These are phyloP conservation scores for Solanum raphanifolium DNA, from an alignment of 257 asterid species.

Conservation along the genomic window DNA sequence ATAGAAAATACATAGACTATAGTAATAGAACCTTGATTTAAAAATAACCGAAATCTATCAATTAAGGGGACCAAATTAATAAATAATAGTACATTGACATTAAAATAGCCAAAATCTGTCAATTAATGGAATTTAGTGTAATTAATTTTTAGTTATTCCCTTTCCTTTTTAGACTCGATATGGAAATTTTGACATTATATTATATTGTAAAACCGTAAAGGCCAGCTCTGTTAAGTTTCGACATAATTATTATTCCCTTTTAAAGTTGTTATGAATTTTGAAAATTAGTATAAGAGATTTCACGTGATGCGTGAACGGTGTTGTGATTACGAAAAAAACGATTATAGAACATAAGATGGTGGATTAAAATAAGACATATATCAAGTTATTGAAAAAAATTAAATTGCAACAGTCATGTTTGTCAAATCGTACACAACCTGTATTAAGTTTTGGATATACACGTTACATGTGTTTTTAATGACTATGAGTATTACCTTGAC, in stretches of 20 bases:
- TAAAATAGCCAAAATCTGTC: not conserved
- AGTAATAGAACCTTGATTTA: not conserved
- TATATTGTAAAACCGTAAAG: not conserved
- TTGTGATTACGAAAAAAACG: too few relatives aligned
- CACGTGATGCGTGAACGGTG: too few relatives aligned
- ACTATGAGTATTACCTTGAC: not conserved
- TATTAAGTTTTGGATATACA: not conserved
- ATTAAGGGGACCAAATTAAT: not conserved
- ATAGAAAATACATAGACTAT: not conserved
- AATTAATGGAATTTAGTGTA: not conserved
- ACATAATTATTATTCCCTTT: not conserved
- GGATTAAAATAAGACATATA: not conserved
- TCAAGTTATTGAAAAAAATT: not conserved
- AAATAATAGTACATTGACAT: not conserved
- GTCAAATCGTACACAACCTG: not conserved
- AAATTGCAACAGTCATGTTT: not conserved
- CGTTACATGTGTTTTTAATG: not conserved
- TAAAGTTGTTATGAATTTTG: not conserved
- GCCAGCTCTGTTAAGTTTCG: not conserved
- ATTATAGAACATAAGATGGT: not conserved
- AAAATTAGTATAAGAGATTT: too few relatives aligned
- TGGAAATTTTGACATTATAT: too few relatives aligned
- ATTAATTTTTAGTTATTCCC: not conserved
- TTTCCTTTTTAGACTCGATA: not conserved
- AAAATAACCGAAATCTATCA: not conserved